Conservation (phyloP, 164 flowering plant genomes). For the Kalanchoe fedtschenkoi region DNA sequence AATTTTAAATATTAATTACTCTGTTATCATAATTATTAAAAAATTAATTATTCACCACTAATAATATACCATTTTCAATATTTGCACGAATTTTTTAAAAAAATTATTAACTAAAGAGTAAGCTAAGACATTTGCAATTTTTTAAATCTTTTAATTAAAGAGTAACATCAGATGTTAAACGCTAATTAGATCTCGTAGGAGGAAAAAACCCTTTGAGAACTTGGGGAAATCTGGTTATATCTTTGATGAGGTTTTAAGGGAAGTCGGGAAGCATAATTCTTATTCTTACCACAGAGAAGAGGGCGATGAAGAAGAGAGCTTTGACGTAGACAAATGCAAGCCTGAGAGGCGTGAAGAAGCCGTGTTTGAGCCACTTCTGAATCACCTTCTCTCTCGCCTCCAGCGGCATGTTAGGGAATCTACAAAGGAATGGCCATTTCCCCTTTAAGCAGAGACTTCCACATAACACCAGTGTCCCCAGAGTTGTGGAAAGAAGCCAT, state of each 20-base stretch:
- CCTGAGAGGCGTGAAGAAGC: constrained; percentile 28
- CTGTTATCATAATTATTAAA: too few species aligned
- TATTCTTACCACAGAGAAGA: constrained; percentile 34
- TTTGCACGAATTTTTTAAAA: too few species aligned
- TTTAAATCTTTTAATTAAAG: too few species aligned
- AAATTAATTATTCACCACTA: too few species aligned
- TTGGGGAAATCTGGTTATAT: too few species aligned
- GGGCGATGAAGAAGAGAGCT: constrained; percentile 22
- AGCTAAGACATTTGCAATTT: too few species aligned
- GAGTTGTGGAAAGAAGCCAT: constrained; percentile 31
- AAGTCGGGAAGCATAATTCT: neutral
- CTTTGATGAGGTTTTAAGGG: neutral
- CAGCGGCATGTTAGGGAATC: constrained; percentile 28
- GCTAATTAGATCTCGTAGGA: too few species aligned
- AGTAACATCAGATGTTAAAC: too few species aligned
- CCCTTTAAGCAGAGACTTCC: constrained; percentile 25
- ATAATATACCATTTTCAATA: too few species aligned
- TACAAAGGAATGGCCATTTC: constrained; percentile 34
- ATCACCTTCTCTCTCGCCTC: constrained; percentile 38
- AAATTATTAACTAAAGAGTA: too few species aligned
- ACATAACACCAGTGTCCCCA: constrained; percentile 48
- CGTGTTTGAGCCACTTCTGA: constrained; percentile 28
- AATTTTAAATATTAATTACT: too few species aligned
- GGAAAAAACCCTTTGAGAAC: too few species aligned
- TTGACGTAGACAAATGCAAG: constrained; percentile 31